Base-by-base conservation (phyloP, 495 filamentous ascomycete genomes). In the Talaromyces liani region DNA sequence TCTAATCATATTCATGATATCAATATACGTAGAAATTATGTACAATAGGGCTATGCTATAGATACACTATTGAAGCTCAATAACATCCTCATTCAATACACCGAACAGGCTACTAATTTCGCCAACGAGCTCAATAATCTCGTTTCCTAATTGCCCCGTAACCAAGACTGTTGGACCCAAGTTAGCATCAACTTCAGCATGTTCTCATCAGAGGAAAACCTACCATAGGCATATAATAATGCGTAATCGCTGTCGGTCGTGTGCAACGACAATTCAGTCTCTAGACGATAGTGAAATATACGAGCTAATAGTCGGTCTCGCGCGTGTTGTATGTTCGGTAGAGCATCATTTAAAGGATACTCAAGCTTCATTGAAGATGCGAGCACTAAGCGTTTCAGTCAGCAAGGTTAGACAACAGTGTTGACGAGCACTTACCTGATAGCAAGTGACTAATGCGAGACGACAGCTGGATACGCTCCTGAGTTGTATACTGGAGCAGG, bases 311-410 rank as follows among this genome's bases (percentile, higher is more conserved):
- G 73, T 61, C 91, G 79, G 69, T 98, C 93, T 31, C 94, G 78
- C 24, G 87, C 85, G 71, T 91, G 85, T 24, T 88, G 83, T 25
- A 92, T 88, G 65, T 86, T 93, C 4, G 94, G 94, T 12, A 98
- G 75, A 24, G 88, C 88, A 67, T 95, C 91, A 25, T 88, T 95
- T 45, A 98, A 77, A 0, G 94, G 93, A 65, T 96, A 97, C 70
- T 95, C 93, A 1, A 98, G 82, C 77, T 94, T 94, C 73, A 98
- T 85, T 1, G 91, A 94, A 1, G 89, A 93, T 1, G 93, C 94
- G 65, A 98, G 84, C 2, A 97, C 93, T 88, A 61, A 53, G 73
- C 71, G 66, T 62, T 58, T 62, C 47, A 29, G 41, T 47, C 3
- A 25, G 34, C 16, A 51, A 34, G 6, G 61, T 56, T 27, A 34